Conservation (phyloP, 495 filamentous ascomycete genomes). For the Penicillium robsamsonii region DNA sequence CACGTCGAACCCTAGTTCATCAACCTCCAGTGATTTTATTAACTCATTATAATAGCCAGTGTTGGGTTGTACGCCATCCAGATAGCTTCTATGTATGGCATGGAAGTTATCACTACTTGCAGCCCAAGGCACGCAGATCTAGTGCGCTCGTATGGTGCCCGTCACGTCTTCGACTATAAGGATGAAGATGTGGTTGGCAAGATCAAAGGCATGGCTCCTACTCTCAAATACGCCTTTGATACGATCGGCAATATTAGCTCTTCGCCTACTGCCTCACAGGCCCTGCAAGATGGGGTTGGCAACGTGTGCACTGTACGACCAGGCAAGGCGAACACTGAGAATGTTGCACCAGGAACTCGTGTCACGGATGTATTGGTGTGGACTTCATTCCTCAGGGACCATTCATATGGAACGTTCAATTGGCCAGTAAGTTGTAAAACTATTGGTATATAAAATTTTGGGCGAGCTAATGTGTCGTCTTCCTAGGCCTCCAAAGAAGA, state of each 20-base stretch:
- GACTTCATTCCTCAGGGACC: conserved; percentile 36
- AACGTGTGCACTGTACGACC: conserved; percentile 34
- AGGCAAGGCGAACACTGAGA: conserved; percentile 29
- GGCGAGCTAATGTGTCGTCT: not conserved
- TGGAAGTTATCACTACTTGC: conserved; percentile 48
- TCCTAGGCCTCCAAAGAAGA: conserved; percentile 26
- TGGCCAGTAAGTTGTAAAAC: conserved; percentile 33
- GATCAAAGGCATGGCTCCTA: conserved; percentile 17
- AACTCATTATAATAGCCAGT: conserved; percentile 16
- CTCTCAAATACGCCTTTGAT: conserved; percentile 26
- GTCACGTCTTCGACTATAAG: conserved; percentile 53
- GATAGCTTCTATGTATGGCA: conserved; percentile 21
- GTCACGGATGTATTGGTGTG: conserved; percentile 37
- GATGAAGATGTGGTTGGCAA: conserved; percentile 21
- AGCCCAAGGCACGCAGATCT: conserved; percentile 50
- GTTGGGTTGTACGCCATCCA: conserved; percentile 38
- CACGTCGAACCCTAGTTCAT: no score
- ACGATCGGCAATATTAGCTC: conserved; percentile 28
- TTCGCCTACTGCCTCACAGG: conserved; percentile 19
- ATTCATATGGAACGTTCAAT: conserved; percentile 23
- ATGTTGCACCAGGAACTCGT: conserved; percentile 16
- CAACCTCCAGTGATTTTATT: no score
- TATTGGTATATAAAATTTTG: no score
- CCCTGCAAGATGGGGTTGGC: conserved; percentile 7
- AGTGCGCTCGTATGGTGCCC: conserved; percentile 46